Evolutionary conservation across 2,329 filamentous ascomycete genomes (phyloP).

Genomic region (Diaporthe destruens): DNA sequence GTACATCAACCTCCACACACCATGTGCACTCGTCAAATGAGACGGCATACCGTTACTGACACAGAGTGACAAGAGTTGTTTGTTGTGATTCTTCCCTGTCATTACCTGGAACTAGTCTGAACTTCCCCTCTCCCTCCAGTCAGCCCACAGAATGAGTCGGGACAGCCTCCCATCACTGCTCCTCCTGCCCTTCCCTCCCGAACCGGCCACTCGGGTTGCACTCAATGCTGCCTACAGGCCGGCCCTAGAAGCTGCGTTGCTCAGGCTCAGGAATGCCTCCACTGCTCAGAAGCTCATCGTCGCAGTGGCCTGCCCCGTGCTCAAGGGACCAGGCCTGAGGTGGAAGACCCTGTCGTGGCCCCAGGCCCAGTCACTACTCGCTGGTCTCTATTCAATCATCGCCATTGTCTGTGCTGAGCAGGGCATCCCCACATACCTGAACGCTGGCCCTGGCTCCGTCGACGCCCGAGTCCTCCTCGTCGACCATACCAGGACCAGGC

Average conservation of each 20-base stretch:
- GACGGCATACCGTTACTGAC: background rate
- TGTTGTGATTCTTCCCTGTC: background rate
- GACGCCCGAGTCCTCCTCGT: slow-evolving; percentile 82
- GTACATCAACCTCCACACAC: background rate
- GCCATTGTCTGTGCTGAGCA: slow-evolving; percentile 77
- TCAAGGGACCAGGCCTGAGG: slow-evolving; percentile 63
- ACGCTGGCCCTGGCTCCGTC: slow-evolving; percentile 74
- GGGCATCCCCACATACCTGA: slow-evolving; percentile 69
- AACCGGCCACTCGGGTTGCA: slow-evolving; percentile 62
- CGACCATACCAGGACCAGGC: slow-evolving; percentile 64
- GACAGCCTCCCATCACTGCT: slow-evolving; percentile 64
- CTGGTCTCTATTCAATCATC: slow-evolving; percentile 82
- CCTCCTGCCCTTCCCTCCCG: slow-evolving; percentile 73
- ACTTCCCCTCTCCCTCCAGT: slow-evolving; percentile 1
- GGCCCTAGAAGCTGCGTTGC: slow-evolving; percentile 67
- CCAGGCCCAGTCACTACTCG: slow-evolving; percentile 79
- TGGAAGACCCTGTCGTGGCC: slow-evolving; percentile 72
- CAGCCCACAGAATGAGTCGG: slow-evolving; percentile 43
- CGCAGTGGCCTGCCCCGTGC: slow-evolving; percentile 73
- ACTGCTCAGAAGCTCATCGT: slow-evolving; percentile 57
- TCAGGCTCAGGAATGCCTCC: slow-evolving; percentile 57
- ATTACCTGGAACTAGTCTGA: background rate
- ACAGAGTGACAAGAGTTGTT: background rate
- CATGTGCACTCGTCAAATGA: background rate
- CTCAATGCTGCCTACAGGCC: slow-evolving; percentile 72